Evolutionary conservation across 2,329 filamentous ascomycete genomes (phyloP), one percentile per base, ranked within the genome.

Genomic region (Helotiales sp.): DNA sequence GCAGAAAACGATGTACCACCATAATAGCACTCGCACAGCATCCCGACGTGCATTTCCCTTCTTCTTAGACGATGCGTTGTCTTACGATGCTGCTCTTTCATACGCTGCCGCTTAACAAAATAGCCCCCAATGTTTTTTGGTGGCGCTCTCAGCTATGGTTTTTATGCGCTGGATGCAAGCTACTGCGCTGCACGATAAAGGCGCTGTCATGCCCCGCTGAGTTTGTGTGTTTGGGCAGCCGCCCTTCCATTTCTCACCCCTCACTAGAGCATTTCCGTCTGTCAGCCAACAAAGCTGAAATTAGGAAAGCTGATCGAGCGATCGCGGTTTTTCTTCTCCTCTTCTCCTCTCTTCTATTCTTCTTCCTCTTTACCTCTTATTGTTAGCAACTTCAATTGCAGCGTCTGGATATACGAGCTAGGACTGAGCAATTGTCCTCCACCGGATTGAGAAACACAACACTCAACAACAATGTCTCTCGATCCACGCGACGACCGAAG

Each of bases 401-500:
- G 5, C 6, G 3, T 30, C 47, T 62, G n/a, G 20, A 28, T 22
- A 40, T 22, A 59, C 55, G 10, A 58, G 7, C 15, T 20, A 20
- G 8, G 26, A 22, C 34, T 13, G 50, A 54, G 50, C 15, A 34
- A 54, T 34, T 54, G 50, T 52, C n/a, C n/a, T n/a, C n/a, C n/a
- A 54, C 50, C 3, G 13, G 10, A 55, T 17, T 30, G 28, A 20
- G 24, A 28, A 34, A n/a, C 26, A 20, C 2, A n/a, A 34, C 3
- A 50, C 4, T 10, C 22, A 20, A 10, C 8, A 37, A 50, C 26
- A 15, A 76, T 76, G 75, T 76, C 75, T 54, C 75, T 77, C 57
- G 72, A 76, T 65, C 75, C 75, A 17, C 70, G 73, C 65, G 73
- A 75, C 61, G 72, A 69, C 43, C 72, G 70, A n/a, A 61, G 70